These are phyloP conservation scores for Iberis pinnata DNA, from an alignment of 345 rosid genomes.

Conservation along the genomic window DNA sequence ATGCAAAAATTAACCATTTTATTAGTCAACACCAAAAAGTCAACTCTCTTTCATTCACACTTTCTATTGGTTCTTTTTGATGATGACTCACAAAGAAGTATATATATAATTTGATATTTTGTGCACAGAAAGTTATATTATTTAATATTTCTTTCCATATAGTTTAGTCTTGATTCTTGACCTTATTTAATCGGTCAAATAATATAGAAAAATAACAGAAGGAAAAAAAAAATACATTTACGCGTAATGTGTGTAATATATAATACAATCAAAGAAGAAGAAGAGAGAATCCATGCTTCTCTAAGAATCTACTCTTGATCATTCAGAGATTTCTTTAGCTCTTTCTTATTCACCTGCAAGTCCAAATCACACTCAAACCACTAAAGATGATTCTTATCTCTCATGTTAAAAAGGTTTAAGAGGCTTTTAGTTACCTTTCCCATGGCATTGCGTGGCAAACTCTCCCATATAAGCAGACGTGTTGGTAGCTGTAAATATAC, in stretches of 20 bases:
- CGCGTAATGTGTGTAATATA: not conserved
- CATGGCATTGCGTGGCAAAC: constrained; percentile 94
- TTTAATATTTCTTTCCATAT: too few species aligned
- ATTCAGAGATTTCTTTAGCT: constrained; percentile 58
- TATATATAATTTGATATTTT: too few species aligned
- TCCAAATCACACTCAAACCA: not conserved
- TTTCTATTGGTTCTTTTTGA: too few species aligned
- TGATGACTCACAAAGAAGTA: too few species aligned
- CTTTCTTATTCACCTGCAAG: constrained; percentile 88
- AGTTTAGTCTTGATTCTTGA: too few species aligned
- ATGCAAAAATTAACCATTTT: not conserved
- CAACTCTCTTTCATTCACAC: too few species aligned
- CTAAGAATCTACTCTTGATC: constrained; percentile 26
- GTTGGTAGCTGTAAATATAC: constrained; percentile 62
- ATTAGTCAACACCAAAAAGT: too few species aligned
- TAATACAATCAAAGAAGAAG: constrained; percentile 1
- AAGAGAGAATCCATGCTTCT: constrained; percentile 8
- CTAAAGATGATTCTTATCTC: constrained; percentile 12
- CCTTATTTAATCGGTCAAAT: too few species aligned
- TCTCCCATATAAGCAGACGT: constrained; percentile 70
- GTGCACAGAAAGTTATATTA: too few species aligned
- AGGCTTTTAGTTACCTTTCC: constrained; percentile 57
- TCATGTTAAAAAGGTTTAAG: not conserved
- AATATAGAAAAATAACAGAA: too few species aligned
- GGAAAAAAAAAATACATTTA: not conserved